Evolutionary conservation across 2,329 filamentous ascomycete genomes (phyloP).

Genomic region (Aspergillus sp.): DNA sequence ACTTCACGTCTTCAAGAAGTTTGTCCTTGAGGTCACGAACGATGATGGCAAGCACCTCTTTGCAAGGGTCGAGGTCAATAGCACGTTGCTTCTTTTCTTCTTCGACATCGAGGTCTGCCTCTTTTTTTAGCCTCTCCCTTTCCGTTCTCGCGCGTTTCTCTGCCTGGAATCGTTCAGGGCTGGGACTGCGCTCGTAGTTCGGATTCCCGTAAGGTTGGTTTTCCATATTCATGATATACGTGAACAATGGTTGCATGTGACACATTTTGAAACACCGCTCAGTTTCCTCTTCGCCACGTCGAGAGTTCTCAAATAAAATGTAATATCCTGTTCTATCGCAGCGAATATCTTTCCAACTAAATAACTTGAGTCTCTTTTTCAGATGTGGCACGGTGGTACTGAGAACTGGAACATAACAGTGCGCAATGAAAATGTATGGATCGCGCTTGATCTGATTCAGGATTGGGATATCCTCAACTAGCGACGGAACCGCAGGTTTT

Average conservation of each 20-base stretch:
- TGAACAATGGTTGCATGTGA: slow-evolving; percentile 83
- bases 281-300: slow-evolving; percentile 74
- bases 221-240: slow-evolving; percentile 89
- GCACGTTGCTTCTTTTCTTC: slow-evolving; percentile 87
- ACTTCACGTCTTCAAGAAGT: slow-evolving; percentile 83
- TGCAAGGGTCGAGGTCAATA: slow-evolving; percentile 84
- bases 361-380: slow-evolving; percentile 83
- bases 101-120: slow-evolving; percentile 80
- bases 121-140: slow-evolving; percentile 63
- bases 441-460: slow-evolving; percentile 69
- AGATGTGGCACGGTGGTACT: slow-evolving; percentile 83
- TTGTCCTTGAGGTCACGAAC: slow-evolving; percentile 81
- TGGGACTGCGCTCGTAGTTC: slow-evolving; percentile 55
- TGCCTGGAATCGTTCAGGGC: slow-evolving; percentile 43
- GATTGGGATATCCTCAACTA: slow-evolving; percentile 67
- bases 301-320: slow-evolving; percentile 80
- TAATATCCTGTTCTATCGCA: slow-evolving; percentile 87
- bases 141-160: slow-evolving; percentile 63
- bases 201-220: slow-evolving; percentile 69
- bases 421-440: slow-evolving; percentile 89
- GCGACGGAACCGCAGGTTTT: slow-evolving; percentile 42
- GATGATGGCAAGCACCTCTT: slow-evolving; percentile 76
- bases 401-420: slow-evolving; percentile 82
- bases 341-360: slow-evolving; percentile 76
- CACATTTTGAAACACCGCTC: slow-evolving; percentile 76